Base-by-base conservation (phyloP, 2,329 filamentous ascomycete genomes). In the Cladosporium cucumerinum region DNA sequence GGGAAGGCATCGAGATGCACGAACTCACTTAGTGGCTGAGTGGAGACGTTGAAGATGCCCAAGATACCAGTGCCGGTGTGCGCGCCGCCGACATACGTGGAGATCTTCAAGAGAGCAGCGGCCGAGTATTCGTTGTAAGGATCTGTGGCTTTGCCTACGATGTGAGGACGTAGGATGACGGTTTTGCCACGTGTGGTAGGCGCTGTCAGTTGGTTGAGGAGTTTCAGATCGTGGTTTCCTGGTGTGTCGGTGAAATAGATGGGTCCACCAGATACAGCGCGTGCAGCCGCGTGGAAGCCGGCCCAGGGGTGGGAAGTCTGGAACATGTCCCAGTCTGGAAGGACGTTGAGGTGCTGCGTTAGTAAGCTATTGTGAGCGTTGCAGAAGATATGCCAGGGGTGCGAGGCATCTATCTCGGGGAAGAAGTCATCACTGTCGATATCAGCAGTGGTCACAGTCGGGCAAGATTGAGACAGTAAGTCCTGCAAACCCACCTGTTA, bases 241-340 rank as follows among this genome's bases (percentile, higher is more conserved):
- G 94, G 94, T 0, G 87, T 85, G 76, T 99, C 95, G 0, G 94
- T 98, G 75, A 99, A 93, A 72, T 96, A 97, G 48, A 99, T 89
- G 0, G 94, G 95, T 0, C 95, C 95, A 10, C 95, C 95, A 57
- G 89, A 93, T 11, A 99, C 82, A 75, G 92, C 96, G 55, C 95
- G 86, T 1, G 93, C 93, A 1, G 95, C 94, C 5, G 92, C 95
- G 71, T 99, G 95, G 74, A 95, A 96, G 0, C 85, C 86, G 0
- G 90, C 90, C 75, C 91, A 96, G 1, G 83, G 79, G 69, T 89
- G 86, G 23, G 80, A 82, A 1, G 87, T 89, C 71, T 90, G 87
- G 72, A 90, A 90, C 87, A 90, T 90, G 72, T 90, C 87, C 87
- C 87, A 90, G 76, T 97, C 93, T 0, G 95, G 94, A 0, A 98